Evolutionary conservation across 345 rosid species (phyloP).

Genomic region (Melaleuca quinquenervia): DNA sequence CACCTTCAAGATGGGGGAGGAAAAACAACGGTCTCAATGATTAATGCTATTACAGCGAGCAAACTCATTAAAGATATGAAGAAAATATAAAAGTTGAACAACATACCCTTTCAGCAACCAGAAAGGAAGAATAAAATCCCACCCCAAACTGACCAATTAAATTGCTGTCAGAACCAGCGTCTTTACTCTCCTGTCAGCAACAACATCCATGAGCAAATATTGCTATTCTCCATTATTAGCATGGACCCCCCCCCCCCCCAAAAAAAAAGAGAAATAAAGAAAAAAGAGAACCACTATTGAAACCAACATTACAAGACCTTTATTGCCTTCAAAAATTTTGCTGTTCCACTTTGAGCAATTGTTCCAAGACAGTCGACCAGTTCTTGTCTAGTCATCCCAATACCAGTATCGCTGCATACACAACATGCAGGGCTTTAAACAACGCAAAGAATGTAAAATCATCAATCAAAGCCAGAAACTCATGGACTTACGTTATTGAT

Average conservation of each 20-base stretch:
- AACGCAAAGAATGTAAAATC: neutral
- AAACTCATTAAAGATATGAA: neutral
- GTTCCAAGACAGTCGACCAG: slow-evolving; percentile 94
- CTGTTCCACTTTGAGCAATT: slow-evolving; percentile 98
- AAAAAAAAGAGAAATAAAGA: too few species aligned
- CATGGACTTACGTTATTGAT: slow-evolving; percentile 43
- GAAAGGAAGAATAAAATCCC: slow-evolving; percentile 91
- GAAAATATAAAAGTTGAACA: neutral
- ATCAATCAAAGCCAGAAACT: neutral
- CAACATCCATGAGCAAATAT: neutral
- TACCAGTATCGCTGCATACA: slow-evolving; percentile 71
- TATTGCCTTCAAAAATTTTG: slow-evolving; percentile 81
- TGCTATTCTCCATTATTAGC: neutral
- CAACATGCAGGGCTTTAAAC: neutral
- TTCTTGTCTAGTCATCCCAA: slow-evolving; percentile 94
- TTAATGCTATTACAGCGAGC: neutral
- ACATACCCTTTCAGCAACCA: slow-evolving; percentile 78
- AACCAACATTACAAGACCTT: slow-evolving; percentile 36
- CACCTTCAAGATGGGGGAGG: slow-evolving; percentile 29
- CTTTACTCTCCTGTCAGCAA: slow-evolving; percentile 70
- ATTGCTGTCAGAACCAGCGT: slow-evolving; percentile 67
- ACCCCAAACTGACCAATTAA: slow-evolving; percentile 99
- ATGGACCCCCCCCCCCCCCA: too few species aligned
- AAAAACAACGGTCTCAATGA: neutral
- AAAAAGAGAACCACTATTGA: neutral